A percentile compares a stretch with the other conserved stretches of the same genome.
Evolutionary conservation across 1,284 basidiomycete genomes (phyloP).

Genomic region (Mrakiaceae sp.): DNA sequence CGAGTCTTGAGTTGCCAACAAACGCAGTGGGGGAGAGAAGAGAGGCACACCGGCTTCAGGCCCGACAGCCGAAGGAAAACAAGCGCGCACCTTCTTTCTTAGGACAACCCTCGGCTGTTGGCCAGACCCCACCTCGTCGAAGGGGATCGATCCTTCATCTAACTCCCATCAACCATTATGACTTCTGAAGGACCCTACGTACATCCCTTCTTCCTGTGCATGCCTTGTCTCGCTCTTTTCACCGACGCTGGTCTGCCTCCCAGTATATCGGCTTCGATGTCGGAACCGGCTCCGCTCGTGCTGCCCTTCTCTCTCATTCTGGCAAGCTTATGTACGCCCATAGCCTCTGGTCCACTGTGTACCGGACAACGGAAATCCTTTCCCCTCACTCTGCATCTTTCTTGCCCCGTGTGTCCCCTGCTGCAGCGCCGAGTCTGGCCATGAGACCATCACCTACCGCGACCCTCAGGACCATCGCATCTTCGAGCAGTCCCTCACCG

Average conservation of each 20-base stretch:
- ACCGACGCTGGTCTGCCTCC: background rate
- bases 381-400: background rate
- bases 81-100: too few species aligned
- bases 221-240: too few species aligned
- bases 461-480: conserved; percentile 75
- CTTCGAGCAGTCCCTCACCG: conserved; percentile 70
- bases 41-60: too few species aligned
- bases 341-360: background rate
- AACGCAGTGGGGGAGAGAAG: too few species aligned
- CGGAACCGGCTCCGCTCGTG: conserved; percentile 70
- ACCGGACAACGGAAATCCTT: background rate
- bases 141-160: too few species aligned
- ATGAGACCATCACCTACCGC: conserved; percentile 56
- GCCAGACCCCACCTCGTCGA: too few species aligned
- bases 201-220: too few species aligned
- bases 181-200: too few species aligned
- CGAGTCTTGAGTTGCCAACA: too few species aligned
- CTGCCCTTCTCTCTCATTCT: conserved; percentile 62
- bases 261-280: conserved; percentile 51
- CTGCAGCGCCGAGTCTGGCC: conserved; percentile 9
- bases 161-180: too few species aligned
- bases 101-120: too few species aligned
- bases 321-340: conserved; percentile 50
- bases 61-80: too few species aligned
- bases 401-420: background rate